Conservation (phyloP, 257 asterid genomes). For the Penstemon barbatus region DNA sequence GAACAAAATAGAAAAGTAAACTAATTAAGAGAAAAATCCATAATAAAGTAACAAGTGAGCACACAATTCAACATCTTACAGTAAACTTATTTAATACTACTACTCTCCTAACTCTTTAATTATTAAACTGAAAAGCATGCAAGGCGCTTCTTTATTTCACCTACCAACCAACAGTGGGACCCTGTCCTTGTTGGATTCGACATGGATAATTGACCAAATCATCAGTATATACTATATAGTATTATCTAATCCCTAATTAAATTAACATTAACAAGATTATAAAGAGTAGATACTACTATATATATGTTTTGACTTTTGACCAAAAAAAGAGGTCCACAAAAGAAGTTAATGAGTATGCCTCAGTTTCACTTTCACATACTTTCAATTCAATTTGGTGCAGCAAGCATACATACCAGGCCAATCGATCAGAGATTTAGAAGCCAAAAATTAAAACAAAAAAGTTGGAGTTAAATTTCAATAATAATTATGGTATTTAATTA, state of each 20-base stretch:
- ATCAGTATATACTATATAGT: background rate
- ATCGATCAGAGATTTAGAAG: background rate
- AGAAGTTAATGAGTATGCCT: constrained; percentile 23
- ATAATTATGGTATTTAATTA: too few relatives aligned
- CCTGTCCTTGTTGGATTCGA: constrained; percentile 25
- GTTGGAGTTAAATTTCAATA: constrained; percentile 17
- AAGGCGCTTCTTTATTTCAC: constrained; percentile 11
- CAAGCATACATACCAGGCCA: constrained; percentile 11
- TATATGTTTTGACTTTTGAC: too few relatives aligned
- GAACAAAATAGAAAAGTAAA: background rate
- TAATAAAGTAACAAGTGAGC: too few relatives aligned
- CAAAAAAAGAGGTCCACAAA: constrained; percentile 25
- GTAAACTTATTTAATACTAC: too few relatives aligned
- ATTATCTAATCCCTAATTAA: background rate
- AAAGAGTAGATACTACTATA: background rate
- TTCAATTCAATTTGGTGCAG: constrained; percentile 19
- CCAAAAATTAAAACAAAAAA: constrained; percentile 25
- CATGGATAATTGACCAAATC: constrained; percentile 8
- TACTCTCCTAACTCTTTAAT: too few relatives aligned
- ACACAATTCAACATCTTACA: too few relatives aligned
- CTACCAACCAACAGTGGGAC: constrained; percentile 26
- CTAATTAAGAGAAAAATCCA: background rate
- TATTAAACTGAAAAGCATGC: too few relatives aligned
- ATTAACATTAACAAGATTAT: constrained; percentile 5
- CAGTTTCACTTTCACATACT: constrained; percentile 37